Percentiles rank a stretch among this genome's conserved stretches.
phyloP scores from a whole-genome alignment of 345 rosid species.

The sweet orange (Citrus sinensis) region DNA sequence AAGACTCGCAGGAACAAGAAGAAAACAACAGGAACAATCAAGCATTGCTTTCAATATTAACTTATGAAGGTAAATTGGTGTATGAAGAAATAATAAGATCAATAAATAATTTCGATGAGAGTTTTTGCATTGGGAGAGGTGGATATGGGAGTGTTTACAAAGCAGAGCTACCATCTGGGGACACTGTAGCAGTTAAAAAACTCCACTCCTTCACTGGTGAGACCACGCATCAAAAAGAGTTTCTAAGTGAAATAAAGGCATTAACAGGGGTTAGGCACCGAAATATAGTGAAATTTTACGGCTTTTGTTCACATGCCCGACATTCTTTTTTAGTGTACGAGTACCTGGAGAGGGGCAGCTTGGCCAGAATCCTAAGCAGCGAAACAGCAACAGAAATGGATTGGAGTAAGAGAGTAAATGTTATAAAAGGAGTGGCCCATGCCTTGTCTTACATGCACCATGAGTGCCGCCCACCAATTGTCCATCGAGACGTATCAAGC shows the following conservation, averaged over 20 bases:
- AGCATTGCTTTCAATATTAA: background rate
- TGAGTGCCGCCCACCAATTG: background rate
- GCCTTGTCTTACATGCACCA: conserved; percentile 23
- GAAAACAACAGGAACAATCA: background rate
- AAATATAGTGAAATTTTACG: background rate
- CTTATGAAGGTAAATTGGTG: conserved; percentile 17
- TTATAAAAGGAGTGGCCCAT: conserved; percentile 9
- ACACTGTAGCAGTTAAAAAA: conserved; percentile 9
- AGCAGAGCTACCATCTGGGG: background rate
- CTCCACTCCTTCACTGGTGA: background rate
- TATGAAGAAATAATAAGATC: conserved; percentile 6
- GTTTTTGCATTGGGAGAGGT: conserved; percentile 18
- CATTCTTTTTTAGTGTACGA: conserved; percentile 4
- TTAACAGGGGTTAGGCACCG: conserved; percentile 8
- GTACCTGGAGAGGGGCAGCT: conserved; percentile 13
- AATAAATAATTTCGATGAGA: conserved; percentile 10
- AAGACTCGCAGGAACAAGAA: background rate
- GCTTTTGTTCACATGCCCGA: background rate
- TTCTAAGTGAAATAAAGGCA: conserved; percentile 6
- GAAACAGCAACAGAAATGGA: background rate
- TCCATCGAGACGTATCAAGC: background rate
- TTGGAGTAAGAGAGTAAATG: conserved; percentile 14
- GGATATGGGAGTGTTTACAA: conserved; percentile 3
- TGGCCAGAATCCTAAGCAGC: background rate
- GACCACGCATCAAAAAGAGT: background rate